Base-by-base conservation (phyloP, 1,284 basidiomycete genomes). In the Schizophyllum commune region DNA sequence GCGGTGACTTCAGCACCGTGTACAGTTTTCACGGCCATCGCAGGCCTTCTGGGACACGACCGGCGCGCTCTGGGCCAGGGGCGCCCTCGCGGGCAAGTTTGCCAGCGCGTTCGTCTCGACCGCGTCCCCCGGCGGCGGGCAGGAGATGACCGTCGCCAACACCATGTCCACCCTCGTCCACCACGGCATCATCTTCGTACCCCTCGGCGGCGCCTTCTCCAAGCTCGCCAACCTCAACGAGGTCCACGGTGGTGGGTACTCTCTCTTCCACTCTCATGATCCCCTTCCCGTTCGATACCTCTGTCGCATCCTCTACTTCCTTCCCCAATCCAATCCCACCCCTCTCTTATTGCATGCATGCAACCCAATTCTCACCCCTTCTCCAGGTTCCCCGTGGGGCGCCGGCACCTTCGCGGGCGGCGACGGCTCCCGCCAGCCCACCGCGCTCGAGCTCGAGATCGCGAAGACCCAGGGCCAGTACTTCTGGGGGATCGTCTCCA, bases 11-110 rank as follows among this genome's bases (percentile, higher is more conserved):
- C 7, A 19, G 6, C 52, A 22, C 20, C 64, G 7, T 54, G 13
- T 39, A 22, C 8, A 6, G 6, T 8, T 54, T 6, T 65, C 62
- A 13, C n/a, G 11, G 51, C 57, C 32, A 39, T 33, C 58, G 55
- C 68, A 92, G 88, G 75, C 82, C 1, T 89, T 91, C 79, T 89
- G 84, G 85, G 94, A 96, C 71, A 73, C 80, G 6, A 94, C 92
- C 13, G 94, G 94, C 65, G 74, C 71, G 3, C 79, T 91, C 56
- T 98, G 94, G 94, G 80, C 77, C n/a, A 65, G 69, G 9, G 91
- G 90, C 60, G 82, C 78, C 0, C 83, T 96, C 58, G 73, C 81
- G 57, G 92, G 91, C 69, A 97, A 96, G 78, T 91, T 88, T 74
- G 92, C 82, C 6, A 79, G 83, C 58, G 73, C 86, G 60, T 92